phyloP scores from a whole-genome alignment of 768 basidiomycete genomes.

The Leccinum subgranulosum region DNA sequence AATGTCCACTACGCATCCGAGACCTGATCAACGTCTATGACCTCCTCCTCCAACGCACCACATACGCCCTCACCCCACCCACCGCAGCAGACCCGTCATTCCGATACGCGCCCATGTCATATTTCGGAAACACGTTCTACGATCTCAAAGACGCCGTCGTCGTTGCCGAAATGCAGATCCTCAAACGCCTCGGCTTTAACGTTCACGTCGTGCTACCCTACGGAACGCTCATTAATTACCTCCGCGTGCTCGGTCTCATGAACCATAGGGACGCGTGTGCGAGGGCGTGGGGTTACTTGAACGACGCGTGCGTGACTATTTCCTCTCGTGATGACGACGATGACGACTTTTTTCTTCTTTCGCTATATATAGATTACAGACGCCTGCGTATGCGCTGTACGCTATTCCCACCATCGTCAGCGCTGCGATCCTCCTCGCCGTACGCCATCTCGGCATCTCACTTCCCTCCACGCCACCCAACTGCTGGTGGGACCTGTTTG shows the following conservation, averaged over 20 bases:
- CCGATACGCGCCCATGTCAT: slow-evolving; percentile 82
- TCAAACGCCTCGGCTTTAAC: slow-evolving; percentile 95
- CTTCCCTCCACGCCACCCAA: slow-evolving; percentile 69
- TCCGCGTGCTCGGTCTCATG: slow-evolving; percentile 85
- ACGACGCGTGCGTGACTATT: slow-evolving; percentile 78
- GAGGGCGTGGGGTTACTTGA: slow-evolving; percentile 90
- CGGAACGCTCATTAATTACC: slow-evolving; percentile 91
- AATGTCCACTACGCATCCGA: slow-evolving; percentile 87
- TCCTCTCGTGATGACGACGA: background rate
- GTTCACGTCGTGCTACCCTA: slow-evolving; percentile 92
- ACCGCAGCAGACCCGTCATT: slow-evolving; percentile 35
- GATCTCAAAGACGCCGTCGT: slow-evolving; percentile 93
- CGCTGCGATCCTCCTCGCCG: slow-evolving; percentile 81
- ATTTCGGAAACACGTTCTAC: slow-evolving; percentile 87
- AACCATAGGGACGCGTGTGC: slow-evolving; percentile 66
- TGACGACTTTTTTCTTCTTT: too few relatives aligned
- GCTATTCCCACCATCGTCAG: slow-evolving; percentile 88
- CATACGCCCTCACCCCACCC: slow-evolving; percentile 42
- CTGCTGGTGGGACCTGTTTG: slow-evolving; percentile 94
- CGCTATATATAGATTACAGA: slow-evolving; percentile 58
- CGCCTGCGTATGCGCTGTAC: slow-evolving; percentile 88
- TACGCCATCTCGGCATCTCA: slow-evolving; percentile 66
- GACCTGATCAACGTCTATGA: slow-evolving; percentile 95
- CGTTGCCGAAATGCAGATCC: slow-evolving; percentile 94
- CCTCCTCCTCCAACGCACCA: slow-evolving; percentile 73